Conservation (phyloP, 2,329 filamentous ascomycete species). For the Ophiostoma novo-ulmi region DNA sequence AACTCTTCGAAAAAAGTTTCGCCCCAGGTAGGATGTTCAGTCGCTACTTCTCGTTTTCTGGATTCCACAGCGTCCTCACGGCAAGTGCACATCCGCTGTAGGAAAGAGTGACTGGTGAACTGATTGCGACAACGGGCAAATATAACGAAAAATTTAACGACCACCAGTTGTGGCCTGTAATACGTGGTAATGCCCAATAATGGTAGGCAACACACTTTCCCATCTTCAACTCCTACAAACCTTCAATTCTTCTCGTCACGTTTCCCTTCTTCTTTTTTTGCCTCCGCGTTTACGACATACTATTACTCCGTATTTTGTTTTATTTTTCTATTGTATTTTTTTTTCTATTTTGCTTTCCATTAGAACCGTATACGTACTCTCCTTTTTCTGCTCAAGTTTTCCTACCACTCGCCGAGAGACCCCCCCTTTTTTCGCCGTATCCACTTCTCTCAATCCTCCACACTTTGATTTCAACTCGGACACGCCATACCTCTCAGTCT, state of each 20-base stretch:
- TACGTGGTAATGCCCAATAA: neutral
- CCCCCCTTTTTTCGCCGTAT: conserved; percentile 16
- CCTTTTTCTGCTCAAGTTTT: conserved; percentile 4
- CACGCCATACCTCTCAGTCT: conserved; percentile 3
- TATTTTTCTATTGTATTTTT: neutral
- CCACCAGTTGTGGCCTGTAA: neutral
- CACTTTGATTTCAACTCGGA: conserved; percentile 7
- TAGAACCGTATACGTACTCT: neutral
- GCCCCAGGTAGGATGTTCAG: conserved; percentile 1
- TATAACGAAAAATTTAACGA: neutral
- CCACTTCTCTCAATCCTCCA: conserved; percentile 14
- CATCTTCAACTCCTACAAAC: neutral
- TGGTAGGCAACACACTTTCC: neutral
- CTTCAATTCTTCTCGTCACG: neutral
- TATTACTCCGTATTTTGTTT: neutral
- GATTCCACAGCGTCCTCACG: neutral
- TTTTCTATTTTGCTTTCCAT: neutral
- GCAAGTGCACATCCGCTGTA: neutral
- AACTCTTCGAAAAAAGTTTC: neutral
- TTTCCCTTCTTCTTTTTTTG: neutral
- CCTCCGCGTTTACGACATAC: neutral
- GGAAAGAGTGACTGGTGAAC: neutral
- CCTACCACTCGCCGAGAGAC: neutral
- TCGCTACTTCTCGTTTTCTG: conserved; percentile 4
- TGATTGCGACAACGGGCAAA: conserved; percentile 5